These are phyloP conservation scores for Penicillium sp. DNA, from an alignment of 2,329 filamentous ascomycete species.

Conservation along the genomic window DNA sequence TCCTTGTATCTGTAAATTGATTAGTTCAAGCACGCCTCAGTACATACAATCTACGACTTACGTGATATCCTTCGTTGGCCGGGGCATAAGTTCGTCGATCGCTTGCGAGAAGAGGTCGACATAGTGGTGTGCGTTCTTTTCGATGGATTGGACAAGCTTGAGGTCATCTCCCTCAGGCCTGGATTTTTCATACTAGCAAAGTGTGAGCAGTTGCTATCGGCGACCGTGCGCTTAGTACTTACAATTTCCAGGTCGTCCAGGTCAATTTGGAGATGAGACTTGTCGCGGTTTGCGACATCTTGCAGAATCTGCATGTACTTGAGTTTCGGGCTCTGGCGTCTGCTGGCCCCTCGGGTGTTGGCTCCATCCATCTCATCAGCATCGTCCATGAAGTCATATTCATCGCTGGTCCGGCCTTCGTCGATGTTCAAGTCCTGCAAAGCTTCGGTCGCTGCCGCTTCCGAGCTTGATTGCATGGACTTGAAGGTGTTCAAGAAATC, in stretches of 20 bases:
- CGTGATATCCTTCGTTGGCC: conserved; percentile 74
- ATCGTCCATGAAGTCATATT: conserved; percentile 92
- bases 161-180: conserved; percentile 71
- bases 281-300: conserved; percentile 77
- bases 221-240: conserved; percentile 26
- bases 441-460: conserved; percentile 71
- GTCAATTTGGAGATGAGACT: conserved; percentile 79
- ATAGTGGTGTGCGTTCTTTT: conserved; percentile 91
- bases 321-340: conserved; percentile 62
- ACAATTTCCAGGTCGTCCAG: conserved; percentile 82
- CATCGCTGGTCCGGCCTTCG: conserved; percentile 82
- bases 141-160: conserved; percentile 72
- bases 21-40: conserved; percentile 19
- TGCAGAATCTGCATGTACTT: conserved; percentile 92
- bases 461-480: conserved; percentile 65
- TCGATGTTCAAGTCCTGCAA: conserved; percentile 83
- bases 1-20: conserved; percentile 77
- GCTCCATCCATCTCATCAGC: conserved; percentile 59
- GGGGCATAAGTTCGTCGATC: conserved; percentile 82
- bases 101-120: conserved; percentile 88
- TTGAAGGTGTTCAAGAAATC: conserved; percentile 90
- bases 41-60: conserved; percentile 44
- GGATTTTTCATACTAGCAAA: conserved; percentile 67
- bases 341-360: conserved; percentile 50
- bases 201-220: conserved; percentile 1